A percentile compares a stretch with the other conserved stretches of the same genome.
phyloP scores from a whole-genome alignment of 73 alveolate species.

The Paramecium bursaria region DNA sequence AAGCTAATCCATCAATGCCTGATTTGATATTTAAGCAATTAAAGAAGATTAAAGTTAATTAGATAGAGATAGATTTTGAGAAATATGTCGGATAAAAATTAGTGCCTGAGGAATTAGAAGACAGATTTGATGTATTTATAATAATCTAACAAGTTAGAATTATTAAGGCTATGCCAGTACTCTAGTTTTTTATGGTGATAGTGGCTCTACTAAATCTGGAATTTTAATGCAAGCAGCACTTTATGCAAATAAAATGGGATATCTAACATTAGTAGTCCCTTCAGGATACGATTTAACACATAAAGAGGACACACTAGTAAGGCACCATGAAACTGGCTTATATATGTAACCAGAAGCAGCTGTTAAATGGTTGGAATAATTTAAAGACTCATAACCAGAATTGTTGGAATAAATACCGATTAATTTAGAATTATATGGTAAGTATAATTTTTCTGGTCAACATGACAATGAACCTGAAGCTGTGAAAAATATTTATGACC shows the following conservation, averaged over 20 bases:
- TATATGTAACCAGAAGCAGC: slow-evolving; percentile 76
- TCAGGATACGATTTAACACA: slow-evolving; percentile 73
- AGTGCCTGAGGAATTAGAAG: slow-evolving; percentile 1
- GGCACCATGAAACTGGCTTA: slow-evolving; percentile 79
- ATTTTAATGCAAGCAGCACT: slow-evolving; percentile 73
- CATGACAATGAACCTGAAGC: slow-evolving; percentile 88
- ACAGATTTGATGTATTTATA: slow-evolving; percentile 39
- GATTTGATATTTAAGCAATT: slow-evolving; percentile 12
- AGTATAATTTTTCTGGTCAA: slow-evolving; percentile 77
- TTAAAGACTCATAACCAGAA: slow-evolving; percentile 71
- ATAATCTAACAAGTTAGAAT: not conserved
- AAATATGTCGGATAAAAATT: slow-evolving; percentile 32
- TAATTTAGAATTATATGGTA: slow-evolving; percentile 76
- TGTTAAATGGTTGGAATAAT: slow-evolving; percentile 65
- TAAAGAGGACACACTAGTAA: slow-evolving; percentile 55
- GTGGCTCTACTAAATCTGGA: slow-evolving; percentile 74
- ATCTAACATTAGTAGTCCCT: slow-evolving; percentile 79
- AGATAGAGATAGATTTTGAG: not conserved
- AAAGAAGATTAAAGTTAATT: not conserved
- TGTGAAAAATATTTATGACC: slow-evolving; percentile 78
- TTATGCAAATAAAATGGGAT: slow-evolving; percentile 85
- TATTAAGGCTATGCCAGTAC: slow-evolving; percentile 51
- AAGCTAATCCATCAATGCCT: slow-evolving; percentile 41
- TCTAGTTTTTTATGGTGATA: slow-evolving; percentile 65
- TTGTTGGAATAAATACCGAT: slow-evolving; percentile 71